Evolutionary conservation across 805 yeast species (phyloP).

Genomic region (Aciculoconidium aculeatum): DNA sequence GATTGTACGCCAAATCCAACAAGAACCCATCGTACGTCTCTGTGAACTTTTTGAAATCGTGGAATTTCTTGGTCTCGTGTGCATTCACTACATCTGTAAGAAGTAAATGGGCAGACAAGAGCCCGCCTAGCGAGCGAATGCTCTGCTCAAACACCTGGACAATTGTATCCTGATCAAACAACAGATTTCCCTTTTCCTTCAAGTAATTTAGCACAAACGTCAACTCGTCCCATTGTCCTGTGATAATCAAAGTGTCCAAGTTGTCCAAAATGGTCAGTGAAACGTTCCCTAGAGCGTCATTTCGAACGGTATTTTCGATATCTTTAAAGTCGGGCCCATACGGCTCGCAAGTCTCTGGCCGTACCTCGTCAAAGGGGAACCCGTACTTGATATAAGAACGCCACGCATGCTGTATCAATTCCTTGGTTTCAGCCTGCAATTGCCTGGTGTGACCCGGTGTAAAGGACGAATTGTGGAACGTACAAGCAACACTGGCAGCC

Average conservation of each 20-base stretch:
- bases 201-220: constrained; percentile 25
- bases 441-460: constrained; percentile 30
- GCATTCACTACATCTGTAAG: constrained; percentile 21
- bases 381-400: constrained; percentile 60
- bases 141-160: constrained; percentile 87
- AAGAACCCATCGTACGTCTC: constrained; percentile 62
- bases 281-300: constrained; percentile 83
- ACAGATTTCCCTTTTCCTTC: constrained; percentile 30
- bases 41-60: constrained; percentile 16
- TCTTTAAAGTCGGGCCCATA: constrained; percentile 58
- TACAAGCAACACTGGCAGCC: no score
- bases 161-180: constrained; percentile 59
- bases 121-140: constrained; percentile 77
- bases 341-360: constrained; percentile 67
- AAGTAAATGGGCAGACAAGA: constrained; percentile 67
- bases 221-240: constrained; percentile 59
- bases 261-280: constrained; percentile 76
- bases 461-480: constrained; percentile 24
- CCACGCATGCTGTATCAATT: constrained; percentile 73
- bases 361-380: constrained; percentile 77
- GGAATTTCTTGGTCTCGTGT: constrained; percentile 25
- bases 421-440: constrained; percentile 41
- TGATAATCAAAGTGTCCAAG: constrained; percentile 69
- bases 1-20: constrained; percentile 63
- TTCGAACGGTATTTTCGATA: constrained; percentile 50